Conservation (phyloP, 2,329 filamentous ascomycete species). For the Dactylonectria macrodidyma region DNA sequence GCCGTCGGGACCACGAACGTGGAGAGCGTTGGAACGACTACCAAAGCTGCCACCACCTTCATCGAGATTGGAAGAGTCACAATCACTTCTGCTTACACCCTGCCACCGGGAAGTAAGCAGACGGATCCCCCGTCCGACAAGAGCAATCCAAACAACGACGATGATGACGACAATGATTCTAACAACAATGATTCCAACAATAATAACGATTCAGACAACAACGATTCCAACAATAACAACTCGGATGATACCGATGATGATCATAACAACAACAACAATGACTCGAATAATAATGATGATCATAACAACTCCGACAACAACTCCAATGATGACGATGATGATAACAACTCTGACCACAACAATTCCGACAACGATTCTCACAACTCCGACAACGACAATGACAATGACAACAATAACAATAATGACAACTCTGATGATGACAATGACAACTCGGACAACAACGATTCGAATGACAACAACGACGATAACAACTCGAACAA, state of each 20-base stretch:
- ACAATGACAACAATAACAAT: neutral
- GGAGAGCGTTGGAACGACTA: slow-evolving; percentile 40
- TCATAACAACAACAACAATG: neutral
- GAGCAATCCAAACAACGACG: slow-evolving; percentile 3
- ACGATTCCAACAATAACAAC: neutral
- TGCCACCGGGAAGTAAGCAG: neutral
- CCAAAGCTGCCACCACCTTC: slow-evolving; percentile 42
- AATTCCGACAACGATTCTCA: neutral
- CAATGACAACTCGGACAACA: neutral
- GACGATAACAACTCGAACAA: neutral
- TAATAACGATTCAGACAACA: neutral
- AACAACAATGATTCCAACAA: too few species aligned
- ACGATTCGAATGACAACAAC: neutral
- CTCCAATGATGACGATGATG: neutral
- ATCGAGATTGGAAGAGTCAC: slow-evolving; percentile 44
- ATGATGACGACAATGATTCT: neutral
- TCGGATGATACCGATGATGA: neutral
- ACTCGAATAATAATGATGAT: neutral
- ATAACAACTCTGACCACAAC: neutral
- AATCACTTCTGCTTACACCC: slow-evolving; percentile 42
- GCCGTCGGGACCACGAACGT: slow-evolving; percentile 28
- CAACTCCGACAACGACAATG: neutral
- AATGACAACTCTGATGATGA: neutral
- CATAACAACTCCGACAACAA: neutral
- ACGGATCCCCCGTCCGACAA: neutral